Percentiles rank a stretch among this genome's conserved stretches.
Conservation (phyloP, 2,329 filamentous ascomycete genomes). For the Ceratocystis cacaofunesta region DNA sequence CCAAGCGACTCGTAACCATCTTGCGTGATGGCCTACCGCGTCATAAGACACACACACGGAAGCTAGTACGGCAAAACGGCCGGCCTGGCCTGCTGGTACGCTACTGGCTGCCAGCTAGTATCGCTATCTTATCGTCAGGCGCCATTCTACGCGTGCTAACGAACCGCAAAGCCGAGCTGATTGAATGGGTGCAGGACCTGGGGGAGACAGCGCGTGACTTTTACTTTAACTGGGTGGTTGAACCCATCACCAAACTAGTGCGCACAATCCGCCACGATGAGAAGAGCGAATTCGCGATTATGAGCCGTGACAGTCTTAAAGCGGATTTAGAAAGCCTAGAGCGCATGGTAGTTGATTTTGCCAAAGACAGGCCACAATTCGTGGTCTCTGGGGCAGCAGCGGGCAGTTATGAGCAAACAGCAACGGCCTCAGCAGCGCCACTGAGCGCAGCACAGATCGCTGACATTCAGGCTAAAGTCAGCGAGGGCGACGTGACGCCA, state of each 20-base stretch:
- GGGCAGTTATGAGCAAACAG: constrained; percentile 23
- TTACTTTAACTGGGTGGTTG: constrained; percentile 90
- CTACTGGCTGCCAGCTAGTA: constrained; percentile 71
- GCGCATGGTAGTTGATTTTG: constrained; percentile 96
- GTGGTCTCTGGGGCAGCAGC: constrained; percentile 24
- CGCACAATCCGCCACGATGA: constrained; percentile 87
- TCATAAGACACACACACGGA: constrained; percentile 44
- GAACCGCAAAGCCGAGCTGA: constrained; percentile 59
- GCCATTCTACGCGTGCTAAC: constrained; percentile 69
- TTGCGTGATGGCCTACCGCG: constrained; percentile 53
- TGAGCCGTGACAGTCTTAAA: constrained; percentile 83
- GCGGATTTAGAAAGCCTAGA: constrained; percentile 86
- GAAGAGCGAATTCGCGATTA: constrained; percentile 85
- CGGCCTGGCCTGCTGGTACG: constrained; percentile 60
- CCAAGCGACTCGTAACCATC: constrained; percentile 52
- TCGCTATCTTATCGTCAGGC: constrained; percentile 65
- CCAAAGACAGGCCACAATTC: constrained; percentile 60
- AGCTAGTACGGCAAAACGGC: constrained; percentile 49
- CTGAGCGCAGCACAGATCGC: constrained; percentile 56
- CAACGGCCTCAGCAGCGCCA: constrained; percentile 31
- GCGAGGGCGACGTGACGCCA: constrained; percentile 83
- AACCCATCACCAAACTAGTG: constrained; percentile 68
- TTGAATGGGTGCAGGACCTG: constrained; percentile 65
- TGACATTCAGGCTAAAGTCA: constrained; percentile 63
- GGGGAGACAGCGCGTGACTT: constrained; percentile 74